A percentile compares a stretch with the other conserved stretches of the same genome.
Evolutionary conservation across 1,284 basidiomycete genomes (phyloP).

Genomic region (Spongiforma sp.): DNA sequence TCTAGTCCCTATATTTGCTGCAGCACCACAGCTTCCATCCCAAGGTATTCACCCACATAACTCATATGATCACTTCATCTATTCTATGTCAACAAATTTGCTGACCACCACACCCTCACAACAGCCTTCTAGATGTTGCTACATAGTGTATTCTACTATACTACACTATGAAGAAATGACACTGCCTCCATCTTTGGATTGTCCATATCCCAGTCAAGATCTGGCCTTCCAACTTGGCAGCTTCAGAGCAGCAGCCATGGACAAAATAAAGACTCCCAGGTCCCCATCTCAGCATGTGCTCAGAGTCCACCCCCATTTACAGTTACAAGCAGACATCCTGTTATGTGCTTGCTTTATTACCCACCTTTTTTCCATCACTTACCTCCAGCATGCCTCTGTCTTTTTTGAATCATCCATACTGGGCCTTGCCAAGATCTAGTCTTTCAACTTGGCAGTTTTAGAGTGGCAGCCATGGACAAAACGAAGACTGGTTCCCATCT

Average conservation of each 20-base stretch:
- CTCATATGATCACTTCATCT: neutral
- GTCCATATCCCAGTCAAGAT: neutral
- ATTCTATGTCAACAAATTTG: neutral
- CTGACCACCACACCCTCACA: neutral
- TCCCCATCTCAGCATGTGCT: neutral
- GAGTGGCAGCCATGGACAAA: neutral
- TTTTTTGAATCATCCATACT: neutral
- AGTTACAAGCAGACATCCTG: neutral
- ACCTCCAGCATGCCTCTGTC: too few relatives aligned
- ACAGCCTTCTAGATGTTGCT: neutral
- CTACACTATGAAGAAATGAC: neutral
- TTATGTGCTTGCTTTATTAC: neutral
- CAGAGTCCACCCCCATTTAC: neutral
- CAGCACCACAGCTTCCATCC: neutral
- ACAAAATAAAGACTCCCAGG: too few relatives aligned
- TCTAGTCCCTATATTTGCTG: conserved; percentile 13
- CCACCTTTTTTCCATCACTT: neutral
- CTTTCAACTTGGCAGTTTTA: too few relatives aligned
- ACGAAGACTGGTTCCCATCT: too few relatives aligned
- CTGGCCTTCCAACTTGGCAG: neutral
- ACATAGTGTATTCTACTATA: neutral
- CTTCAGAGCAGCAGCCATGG: neutral
- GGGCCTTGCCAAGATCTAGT: neutral
- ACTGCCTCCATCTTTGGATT: neutral
- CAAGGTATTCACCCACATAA: conserved; percentile 2